Percentiles rank a stretch among this genome's conserved stretches.
Conservation (phyloP, 2,329 filamentous ascomycete genomes). For the Drechslerella coelobrocha region DNA sequence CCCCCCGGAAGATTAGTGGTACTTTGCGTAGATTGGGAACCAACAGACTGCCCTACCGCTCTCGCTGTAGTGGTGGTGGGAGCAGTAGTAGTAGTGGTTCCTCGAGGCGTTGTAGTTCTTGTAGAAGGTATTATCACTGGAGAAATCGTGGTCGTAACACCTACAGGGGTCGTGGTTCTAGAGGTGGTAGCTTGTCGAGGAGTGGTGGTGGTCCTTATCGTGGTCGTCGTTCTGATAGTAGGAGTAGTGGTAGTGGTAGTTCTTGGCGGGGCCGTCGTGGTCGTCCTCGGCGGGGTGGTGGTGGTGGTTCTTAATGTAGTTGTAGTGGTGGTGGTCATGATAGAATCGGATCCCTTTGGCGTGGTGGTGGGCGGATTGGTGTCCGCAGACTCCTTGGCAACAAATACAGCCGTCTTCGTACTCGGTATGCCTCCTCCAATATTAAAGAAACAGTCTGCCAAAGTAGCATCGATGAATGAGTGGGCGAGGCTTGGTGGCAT, state of each 20-base stretch:
- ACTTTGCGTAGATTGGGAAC: constrained; percentile 3
- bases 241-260: too few relatives aligned
- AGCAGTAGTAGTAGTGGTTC: not conserved
- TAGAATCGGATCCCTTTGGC: constrained; percentile 17
- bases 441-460: constrained; percentile 33
- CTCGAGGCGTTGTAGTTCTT: constrained; percentile 1
- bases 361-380: constrained; percentile 12
- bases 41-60: not conserved
- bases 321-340: constrained; percentile 12
- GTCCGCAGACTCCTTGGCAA: constrained; percentile 35
- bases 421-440: constrained; percentile 37
- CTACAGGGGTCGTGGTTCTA: not conserved
- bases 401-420: constrained; percentile 34
- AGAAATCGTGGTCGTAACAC: constrained; percentile 12
- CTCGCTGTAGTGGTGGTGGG: not conserved
- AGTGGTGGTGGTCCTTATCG: too few relatives aligned
- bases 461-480: constrained; percentile 11
- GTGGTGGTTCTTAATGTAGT: not conserved
- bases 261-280: not conserved
- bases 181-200: not conserved
- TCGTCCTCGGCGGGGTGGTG: not conserved
- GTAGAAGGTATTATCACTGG: constrained; percentile 6
- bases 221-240: constrained; percentile 9
- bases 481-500: constrained; percentile 21
- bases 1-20: not conserved